These are phyloP conservation scores for Plectosphaerella sp. DNA, from an alignment of 2,329 filamentous ascomycete species.

Conservation along the genomic window DNA sequence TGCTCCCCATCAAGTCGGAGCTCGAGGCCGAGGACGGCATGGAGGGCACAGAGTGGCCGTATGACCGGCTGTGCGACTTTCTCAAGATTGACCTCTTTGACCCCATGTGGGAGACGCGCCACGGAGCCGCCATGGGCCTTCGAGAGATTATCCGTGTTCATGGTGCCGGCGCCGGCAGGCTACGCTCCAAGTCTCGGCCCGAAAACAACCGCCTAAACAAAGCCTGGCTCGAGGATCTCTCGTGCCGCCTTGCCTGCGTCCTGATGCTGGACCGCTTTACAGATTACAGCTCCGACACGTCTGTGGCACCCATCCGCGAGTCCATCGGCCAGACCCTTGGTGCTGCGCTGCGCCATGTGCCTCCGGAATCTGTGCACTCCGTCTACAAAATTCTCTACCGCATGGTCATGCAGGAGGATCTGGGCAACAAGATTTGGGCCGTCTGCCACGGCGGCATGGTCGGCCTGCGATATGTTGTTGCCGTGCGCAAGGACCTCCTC, in stretches of 20 bases:
- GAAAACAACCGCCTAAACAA: conserved; percentile 80
- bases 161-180: conserved; percentile 78
- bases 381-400: conserved; percentile 82
- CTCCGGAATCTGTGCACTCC: conserved; percentile 71
- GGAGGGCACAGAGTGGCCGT: conserved; percentile 86
- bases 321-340: conserved; percentile 92
- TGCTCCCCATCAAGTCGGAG: conserved; percentile 78
- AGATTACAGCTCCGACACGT: conserved; percentile 96
- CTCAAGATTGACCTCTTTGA: conserved; percentile 93
- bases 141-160: conserved; percentile 91
- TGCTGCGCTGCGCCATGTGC: conserved; percentile 80
- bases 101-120: conserved; percentile 87
- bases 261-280: conserved; percentile 97
- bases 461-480: conserved; percentile 88
- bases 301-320: conserved; percentile 92
- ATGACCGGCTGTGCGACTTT: conserved; percentile 89
- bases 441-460: conserved; percentile 98
- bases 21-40: conserved; percentile 73
- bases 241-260: conserved; percentile 91
- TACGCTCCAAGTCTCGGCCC: conserved; percentile 60
- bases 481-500: conserved; percentile 87
- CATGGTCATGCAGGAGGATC: conserved; percentile 87
- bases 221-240: conserved; percentile 87
- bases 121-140: conserved; percentile 92
- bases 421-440: conserved; percentile 80